Evolutionary conservation across 2,329 filamentous ascomycete species (phyloP), one percentile per base, ranked within the genome.

Genomic region (Aspergillus persii): DNA sequence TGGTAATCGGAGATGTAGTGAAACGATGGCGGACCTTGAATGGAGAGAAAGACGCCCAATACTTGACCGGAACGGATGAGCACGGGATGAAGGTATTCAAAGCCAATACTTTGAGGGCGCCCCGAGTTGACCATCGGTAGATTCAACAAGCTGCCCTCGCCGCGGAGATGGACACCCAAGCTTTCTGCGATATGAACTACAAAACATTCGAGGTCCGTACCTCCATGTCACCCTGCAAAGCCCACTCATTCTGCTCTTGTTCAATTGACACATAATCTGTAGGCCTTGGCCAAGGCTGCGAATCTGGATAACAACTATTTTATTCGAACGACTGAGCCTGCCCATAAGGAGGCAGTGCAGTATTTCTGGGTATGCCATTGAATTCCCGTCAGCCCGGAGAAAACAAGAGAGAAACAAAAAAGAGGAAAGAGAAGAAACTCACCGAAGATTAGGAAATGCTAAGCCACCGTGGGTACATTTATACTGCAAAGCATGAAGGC

Each of bases 41-140:
- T 61, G 91, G 91, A 41, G 79, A 86, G 31, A 78, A 63, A 5
- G 69, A 83, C 51, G 89, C 93, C 3, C 82, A 91, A 63, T 80
- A 99, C 12, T 88, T 89, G 68, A 99, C 95, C 1, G 95, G 95
- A 59, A 98, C 93, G 39, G 95, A 99, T 74, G 95, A 99, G 76
- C 94, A 99, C 80, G 95, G 95, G 48, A 90, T 97, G 85, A 99
- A 99, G 78, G 82, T 83, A 68, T 44, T 47, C 44, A 50, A n/a
- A n/a, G 51, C 47, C n/a, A 30, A n/a, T 41, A 30, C 30, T n/a
- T 41, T 15, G 31, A 29, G 3, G 33, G 7, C 15, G 4, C 27
- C 29, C 36, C 31, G 23, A 41, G 41, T 63, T 72, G 54, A 72
- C 60, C 27, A 12, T 26, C 11, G 26, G 56, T 62, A 83, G 83